Evolutionary conservation across 148 eudicot species (phyloP), one percentile per base, ranked within the genome.

Genomic region (Persicaria maculosa): DNA sequence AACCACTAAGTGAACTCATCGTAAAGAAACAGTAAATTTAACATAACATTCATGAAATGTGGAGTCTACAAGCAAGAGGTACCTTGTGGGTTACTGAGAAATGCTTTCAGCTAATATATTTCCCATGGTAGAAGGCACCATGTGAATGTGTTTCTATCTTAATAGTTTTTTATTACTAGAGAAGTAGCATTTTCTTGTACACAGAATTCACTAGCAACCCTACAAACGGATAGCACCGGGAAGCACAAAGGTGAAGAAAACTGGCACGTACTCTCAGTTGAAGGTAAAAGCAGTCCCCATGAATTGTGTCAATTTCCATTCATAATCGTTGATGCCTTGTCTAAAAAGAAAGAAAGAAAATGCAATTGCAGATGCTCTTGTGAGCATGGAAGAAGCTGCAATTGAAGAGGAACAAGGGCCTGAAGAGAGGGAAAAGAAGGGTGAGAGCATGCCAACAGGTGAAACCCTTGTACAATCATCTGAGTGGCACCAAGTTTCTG

Each of bases 401-500:
- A 48, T 12, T 48, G 52, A 48, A 48, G 11, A 48, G 52, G 52
- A 9, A 12, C 11, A 48, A 48, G 52, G 12, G 52, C 12, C 14
- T 48, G 36, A 22, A 22, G 36, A 7, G 68, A 58, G 7, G n/a
- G 78, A 79, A 74, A 54, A 72, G 72, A 75, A 54, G 47, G 58
- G 50, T 20, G 48, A 69, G 45, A 67, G 77, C 16, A 50, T 59
- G 59, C 50, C 76, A 58, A 74, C 16, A 46, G 80, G 74, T 58
- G 74, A 72, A 50, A 68, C 79, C 40, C 40, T 31, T 47, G 25
- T 46, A 73, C 45, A 53, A 68, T 77, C 77, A 72, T 74, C 81
- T 36, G 77, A 82, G 73, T 44, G 73, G 54, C 50, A 59, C 75
- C 77, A 82, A 44, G 54, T 15, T 61, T 62, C 80, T n/a, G 12